Conservation (phyloP, 768 basidiomycete species). For the Naganishia kalamii region DNA sequence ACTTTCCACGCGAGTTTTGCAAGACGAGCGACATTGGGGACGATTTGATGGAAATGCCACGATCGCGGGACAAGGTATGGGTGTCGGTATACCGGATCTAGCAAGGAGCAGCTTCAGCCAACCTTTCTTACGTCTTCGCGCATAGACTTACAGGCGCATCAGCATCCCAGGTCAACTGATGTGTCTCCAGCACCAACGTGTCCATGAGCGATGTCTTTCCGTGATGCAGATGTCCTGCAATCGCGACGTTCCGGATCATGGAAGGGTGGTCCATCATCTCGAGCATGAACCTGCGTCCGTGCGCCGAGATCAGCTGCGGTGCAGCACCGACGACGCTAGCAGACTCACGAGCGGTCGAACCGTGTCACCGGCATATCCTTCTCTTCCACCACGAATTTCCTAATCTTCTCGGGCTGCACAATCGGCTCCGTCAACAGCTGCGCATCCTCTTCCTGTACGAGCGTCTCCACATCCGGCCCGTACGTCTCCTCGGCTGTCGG, state of each 20-base stretch:
- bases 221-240: constrained; percentile 94
- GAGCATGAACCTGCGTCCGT: constrained; percentile 67
- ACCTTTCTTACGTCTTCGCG: neutral
- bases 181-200: constrained; percentile 95
- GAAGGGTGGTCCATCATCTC: constrained; percentile 86
- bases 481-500: constrained; percentile 86
- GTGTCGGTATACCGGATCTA: constrained; percentile 95
- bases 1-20: constrained; percentile 78
- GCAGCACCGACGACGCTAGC: neutral
- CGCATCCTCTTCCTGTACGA: constrained; percentile 97
- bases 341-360: constrained; percentile 89
- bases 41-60: constrained; percentile 91
- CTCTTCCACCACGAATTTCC: constrained; percentile 91
- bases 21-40: constrained; percentile 91
- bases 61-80: constrained; percentile 76
- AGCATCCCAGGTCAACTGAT: constrained; percentile 87
- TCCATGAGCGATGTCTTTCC: constrained; percentile 96
- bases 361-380: constrained; percentile 92
- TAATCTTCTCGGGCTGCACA: constrained; percentile 85
- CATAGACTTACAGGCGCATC: constrained; percentile 66
- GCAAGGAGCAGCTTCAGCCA: constrained; percentile 3
- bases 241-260: constrained; percentile 90
- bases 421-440: constrained; percentile 94
- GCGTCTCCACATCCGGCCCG: constrained; percentile 84
- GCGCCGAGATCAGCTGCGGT: neutral